These are phyloP conservation scores for Sicyos edulis DNA, from an alignment of 306 rosid species.

Conservation along the genomic window DNA sequence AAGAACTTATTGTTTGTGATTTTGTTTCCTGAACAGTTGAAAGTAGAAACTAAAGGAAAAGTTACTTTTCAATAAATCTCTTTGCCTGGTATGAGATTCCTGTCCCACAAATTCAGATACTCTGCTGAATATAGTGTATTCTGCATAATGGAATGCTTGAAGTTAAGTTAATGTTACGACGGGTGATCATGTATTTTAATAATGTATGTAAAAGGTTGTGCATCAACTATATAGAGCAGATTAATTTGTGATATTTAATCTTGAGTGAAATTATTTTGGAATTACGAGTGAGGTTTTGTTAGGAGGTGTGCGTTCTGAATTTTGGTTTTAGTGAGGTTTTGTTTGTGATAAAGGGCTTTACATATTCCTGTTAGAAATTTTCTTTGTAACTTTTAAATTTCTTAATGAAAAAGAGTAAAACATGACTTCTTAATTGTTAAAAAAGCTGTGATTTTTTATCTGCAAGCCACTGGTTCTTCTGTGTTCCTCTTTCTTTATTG, in stretches of 20 bases:
- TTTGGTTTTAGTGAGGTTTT: not conserved
- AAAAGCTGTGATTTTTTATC: not conserved
- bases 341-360: not conserved
- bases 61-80: not conserved
- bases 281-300: not conserved
- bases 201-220: not conserved
- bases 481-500: conserved; percentile 18
- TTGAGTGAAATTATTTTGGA: no score
- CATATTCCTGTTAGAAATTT: not conserved
- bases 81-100: not conserved
- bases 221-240: not conserved
- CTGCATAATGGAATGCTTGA: no score
- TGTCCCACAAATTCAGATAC: not conserved
- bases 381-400: no score
- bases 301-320: not conserved
- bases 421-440: not conserved
- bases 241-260: conserved; percentile 14
- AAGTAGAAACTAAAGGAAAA: not conserved
- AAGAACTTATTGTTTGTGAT: not conserved
- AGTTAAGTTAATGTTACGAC: not conserved
- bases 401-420: no score
- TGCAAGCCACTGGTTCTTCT: not conserved
- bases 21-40: not conserved
- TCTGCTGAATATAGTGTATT: no score
- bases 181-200: not conserved